Evolutionary conservation across 148 eudicot species (phyloP), one percentile per base, ranked within the genome.

Genomic region (Suaeda aralocaspica): DNA sequence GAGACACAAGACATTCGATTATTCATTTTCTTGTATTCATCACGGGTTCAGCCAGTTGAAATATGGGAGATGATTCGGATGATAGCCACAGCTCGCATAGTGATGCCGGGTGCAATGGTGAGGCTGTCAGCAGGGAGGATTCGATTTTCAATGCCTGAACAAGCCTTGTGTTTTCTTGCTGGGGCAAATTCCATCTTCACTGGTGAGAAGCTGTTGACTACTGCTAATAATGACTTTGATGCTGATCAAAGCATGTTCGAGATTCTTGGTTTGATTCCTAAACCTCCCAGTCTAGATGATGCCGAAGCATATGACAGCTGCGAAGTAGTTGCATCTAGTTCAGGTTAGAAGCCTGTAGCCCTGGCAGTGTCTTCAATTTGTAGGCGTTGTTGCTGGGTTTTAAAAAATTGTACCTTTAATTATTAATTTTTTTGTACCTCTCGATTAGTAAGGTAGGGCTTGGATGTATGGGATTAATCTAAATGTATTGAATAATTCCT

Each of bases 1-100:
- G 41, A 36, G 8, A 34, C 14, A 68, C 39, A 11, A 31, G 2
- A 22, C 49, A 39, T 71, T 19, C 0, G 26, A 25, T 28, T 36
- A 41, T 26, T 30, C 6, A 70, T 12, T 65, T 22, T 33, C 10
- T 1, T 52, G 5, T 53, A 34, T 67, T 15, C 6, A 58, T 44
- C 29, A 50, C 52, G 2, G 59, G 11, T 83, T 31, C 96, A 94
- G 99, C 89, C 91, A 9, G 93, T 94, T 68, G 97, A 89, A 77
- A 87, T 94, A 73, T 94, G 99, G 99, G 96, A 94, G 81, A 94
- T 94, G 99, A 85, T 94, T 24, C 77, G 99, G 73, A 94, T 94
- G 99, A 91, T 94, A 72, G 92, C 86, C 30, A 89, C 99, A 21
- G 99, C 99, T 18, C 88, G 99, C 12, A 91, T 95, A 31, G 80